phyloP scores from a whole-genome alignment of 352 stramenopile genomes.

The Pythium utonaiense region DNA sequence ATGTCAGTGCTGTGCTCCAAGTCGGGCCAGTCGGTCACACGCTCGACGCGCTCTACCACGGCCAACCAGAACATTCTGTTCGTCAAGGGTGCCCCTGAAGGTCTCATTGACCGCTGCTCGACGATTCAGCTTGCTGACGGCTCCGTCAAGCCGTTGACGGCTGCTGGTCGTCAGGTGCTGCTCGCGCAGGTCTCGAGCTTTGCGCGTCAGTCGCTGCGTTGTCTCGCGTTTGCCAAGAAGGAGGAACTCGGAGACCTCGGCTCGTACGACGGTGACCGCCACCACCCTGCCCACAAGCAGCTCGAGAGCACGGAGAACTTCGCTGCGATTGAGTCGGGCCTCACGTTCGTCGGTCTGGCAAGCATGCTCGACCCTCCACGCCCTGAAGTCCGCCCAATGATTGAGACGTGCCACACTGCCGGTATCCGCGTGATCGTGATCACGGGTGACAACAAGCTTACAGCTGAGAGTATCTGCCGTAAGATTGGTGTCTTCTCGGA shows the following conservation, averaged over 20 bases:
- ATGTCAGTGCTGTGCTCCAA: slow-evolving; percentile 95
- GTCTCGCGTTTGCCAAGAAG: slow-evolving; percentile 96
- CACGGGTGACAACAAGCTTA: slow-evolving; percentile 98
- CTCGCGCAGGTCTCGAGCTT: slow-evolving; percentile 90
- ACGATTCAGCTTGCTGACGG: slow-evolving; percentile 92
- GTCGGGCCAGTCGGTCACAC: slow-evolving; percentile 26
- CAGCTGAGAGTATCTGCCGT: slow-evolving; percentile 95
- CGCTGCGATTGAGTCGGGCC: slow-evolving; percentile 91
- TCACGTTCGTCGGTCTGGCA: slow-evolving; percentile 97
- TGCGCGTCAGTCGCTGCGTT: slow-evolving; percentile 93
- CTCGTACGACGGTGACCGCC: slow-evolving; percentile 79
- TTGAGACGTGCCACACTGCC: slow-evolving; percentile 92
- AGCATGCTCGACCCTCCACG: slow-evolving; percentile 98
- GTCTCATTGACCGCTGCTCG: slow-evolving; percentile 95
- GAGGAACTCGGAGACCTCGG: slow-evolving; percentile 83
- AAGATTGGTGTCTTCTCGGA: slow-evolving; percentile 96
- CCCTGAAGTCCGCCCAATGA: slow-evolving; percentile 95
- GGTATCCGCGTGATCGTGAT: slow-evolving; percentile 99
- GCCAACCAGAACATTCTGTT: slow-evolving; percentile 92
- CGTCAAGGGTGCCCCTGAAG: slow-evolving; percentile 98
- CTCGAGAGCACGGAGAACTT: slow-evolving; percentile 88
- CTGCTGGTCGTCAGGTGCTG: slow-evolving; percentile 81
- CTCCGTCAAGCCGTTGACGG: slow-evolving; percentile 90
- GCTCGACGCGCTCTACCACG: slow-evolving; percentile 56
- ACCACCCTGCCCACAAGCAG: slow-evolving; percentile 81